phyloP scores from a whole-genome alignment of 2,329 filamentous ascomycete species.

The Hawksworthiomyces lignivorus region DNA sequence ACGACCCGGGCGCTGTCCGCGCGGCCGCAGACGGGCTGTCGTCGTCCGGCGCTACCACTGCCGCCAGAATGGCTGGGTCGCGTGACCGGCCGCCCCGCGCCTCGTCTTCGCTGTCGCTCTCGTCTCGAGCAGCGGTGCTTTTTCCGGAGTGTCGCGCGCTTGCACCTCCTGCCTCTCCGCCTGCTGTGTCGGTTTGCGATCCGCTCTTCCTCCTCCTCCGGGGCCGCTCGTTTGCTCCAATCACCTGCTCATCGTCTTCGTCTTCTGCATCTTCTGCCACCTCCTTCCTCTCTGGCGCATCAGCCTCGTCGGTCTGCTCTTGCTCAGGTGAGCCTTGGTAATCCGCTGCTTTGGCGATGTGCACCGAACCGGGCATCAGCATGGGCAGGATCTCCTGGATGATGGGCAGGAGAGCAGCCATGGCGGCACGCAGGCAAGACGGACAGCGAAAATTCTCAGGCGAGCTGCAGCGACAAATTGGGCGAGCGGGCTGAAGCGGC shows the following conservation, averaged over 20 bases:
- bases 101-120: neutral
- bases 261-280: neutral
- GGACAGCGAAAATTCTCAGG: too few species aligned
- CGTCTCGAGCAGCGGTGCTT: too few species aligned
- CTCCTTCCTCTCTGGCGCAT: slow-evolving; percentile 1
- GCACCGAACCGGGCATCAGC: slow-evolving; percentile 50
- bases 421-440: too few species aligned
- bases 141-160: too few species aligned
- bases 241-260: slow-evolving; percentile 1
- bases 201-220: slow-evolving; percentile 29
- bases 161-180: slow-evolving; percentile 12
- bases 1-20: neutral
- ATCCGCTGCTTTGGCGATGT: slow-evolving; percentile 42
- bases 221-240: too few species aligned
- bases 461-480: too few species aligned
- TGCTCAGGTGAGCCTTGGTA: slow-evolving; percentile 33
- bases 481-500: too few species aligned
- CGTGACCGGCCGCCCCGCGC: neutral
- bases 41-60: too few species aligned
- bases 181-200: slow-evolving; percentile 30
- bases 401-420: slow-evolving; percentile 48
- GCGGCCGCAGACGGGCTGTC: too few species aligned
- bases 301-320: neutral
- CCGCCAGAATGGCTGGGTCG: too few species aligned
- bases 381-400: slow-evolving; percentile 53